These are phyloP conservation scores for Malassezia nana DNA, from an alignment of 1,284 basidiomycete species.

Conservation along the genomic window DNA sequence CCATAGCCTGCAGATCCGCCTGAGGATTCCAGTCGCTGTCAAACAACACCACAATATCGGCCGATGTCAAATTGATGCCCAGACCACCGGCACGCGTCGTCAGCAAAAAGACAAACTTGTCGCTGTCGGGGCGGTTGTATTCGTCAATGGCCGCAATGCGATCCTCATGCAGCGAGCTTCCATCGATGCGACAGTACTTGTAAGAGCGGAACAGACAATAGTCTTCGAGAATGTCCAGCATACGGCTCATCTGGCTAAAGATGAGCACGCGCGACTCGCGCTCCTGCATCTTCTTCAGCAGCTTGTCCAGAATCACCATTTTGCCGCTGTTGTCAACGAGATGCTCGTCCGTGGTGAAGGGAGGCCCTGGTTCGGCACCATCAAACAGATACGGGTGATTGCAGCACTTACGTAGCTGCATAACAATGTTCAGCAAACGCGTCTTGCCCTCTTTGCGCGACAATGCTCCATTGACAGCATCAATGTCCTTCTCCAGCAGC, in stretches of 20 bases:
- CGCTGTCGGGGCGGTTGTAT: conserved; percentile 87
- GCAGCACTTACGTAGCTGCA: conserved; percentile 67
- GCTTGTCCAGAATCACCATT: conserved; percentile 93
- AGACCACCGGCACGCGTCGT: conserved; percentile 97
- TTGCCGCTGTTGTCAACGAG: conserved; percentile 89
- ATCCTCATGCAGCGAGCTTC: conserved; percentile 87
- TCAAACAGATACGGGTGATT: conserved; percentile 57
- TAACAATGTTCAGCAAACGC: conserved; percentile 94
- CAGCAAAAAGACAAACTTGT: conserved; percentile 92
- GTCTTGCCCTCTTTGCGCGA: conserved; percentile 96
- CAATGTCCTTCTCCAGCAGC: conserved; percentile 95
- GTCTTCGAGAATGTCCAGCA: conserved; percentile 90
- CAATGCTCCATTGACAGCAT: conserved; percentile 68
- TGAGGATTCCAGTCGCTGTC: conserved; percentile 99
- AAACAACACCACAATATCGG: conserved; percentile 93
- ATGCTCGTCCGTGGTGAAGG: conserved; percentile 96
- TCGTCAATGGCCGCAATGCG: conserved; percentile 93
- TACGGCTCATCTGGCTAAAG: conserved; percentile 96
- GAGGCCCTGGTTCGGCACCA: conserved; percentile 74
- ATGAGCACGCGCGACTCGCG: conserved; percentile 92
- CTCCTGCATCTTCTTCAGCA: conserved; percentile 70
- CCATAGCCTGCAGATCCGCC: conserved; percentile 97
- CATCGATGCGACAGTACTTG: conserved; percentile 87
- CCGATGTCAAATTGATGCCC: conserved; percentile 91
- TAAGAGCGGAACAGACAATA: conserved; percentile 87